A percentile compares a stretch with the other conserved stretches of the same genome.
phyloP scores from a whole-genome alignment of 805 yeast species.

The Lipomyces orientalis region DNA sequence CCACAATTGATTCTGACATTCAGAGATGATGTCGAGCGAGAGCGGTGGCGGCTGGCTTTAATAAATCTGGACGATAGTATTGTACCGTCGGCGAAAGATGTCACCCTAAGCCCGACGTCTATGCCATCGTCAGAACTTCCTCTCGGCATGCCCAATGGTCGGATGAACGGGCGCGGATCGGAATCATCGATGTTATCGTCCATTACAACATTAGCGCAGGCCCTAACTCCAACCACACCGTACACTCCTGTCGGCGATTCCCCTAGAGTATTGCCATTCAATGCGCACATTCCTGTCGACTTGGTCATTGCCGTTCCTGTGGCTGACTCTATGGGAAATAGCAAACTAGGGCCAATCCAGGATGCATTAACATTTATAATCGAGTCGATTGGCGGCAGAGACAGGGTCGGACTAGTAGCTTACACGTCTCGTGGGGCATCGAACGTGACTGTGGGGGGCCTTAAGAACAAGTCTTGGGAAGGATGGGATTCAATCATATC shows the following conservation, averaged over 20 bases:
- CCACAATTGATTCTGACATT: conserved; percentile 14
- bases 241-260: neutral
- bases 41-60: conserved; percentile 15
- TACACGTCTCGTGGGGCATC: conserved; percentile 15
- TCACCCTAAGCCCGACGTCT: neutral
- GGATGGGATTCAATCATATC: conserved; percentile 22
- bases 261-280: neutral
- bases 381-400: conserved; percentile 15
- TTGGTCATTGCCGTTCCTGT: conserved; percentile 24
- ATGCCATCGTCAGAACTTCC: neutral
- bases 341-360: conserved; percentile 8
- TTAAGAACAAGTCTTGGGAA: conserved; percentile 20
- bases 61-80: neutral
- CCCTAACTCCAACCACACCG: conserved; percentile 7
- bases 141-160: neutral
- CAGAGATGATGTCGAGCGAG: conserved; percentile 15
- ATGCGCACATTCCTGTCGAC: conserved; percentile 25
- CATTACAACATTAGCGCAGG: neutral
- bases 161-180: neutral
- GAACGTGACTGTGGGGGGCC: conserved; percentile 17
- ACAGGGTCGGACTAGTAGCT: conserved; percentile 23
- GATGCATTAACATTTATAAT: conserved; percentile 21
- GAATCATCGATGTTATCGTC: neutral
- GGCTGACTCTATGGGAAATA: conserved; percentile 7
- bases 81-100: neutral